A percentile compares a stretch with the other conserved stretches of the same genome.
Conservation (phyloP, 768 basidiomycete genomes). For the Auriscalpium orientale region DNA sequence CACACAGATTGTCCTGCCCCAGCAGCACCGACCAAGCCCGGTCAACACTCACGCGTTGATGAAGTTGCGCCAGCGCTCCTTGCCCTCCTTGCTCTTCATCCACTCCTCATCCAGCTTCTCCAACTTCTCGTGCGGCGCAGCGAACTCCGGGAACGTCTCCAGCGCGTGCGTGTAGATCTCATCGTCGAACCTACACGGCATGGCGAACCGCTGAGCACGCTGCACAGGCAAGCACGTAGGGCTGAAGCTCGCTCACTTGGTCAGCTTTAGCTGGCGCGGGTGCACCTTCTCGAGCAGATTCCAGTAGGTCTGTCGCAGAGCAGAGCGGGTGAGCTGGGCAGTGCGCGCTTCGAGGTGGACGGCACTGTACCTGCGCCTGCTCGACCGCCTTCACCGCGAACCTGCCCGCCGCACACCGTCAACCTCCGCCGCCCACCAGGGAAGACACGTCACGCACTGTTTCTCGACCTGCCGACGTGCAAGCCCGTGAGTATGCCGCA, state of each 20-base stretch:
- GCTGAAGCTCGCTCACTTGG: constrained; percentile 47
- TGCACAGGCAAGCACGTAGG: neutral
- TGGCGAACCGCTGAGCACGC: neutral
- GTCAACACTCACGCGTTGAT: constrained; percentile 52
- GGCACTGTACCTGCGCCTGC: constrained; percentile 75
- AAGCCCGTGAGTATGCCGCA: no score
- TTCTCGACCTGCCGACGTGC: constrained; percentile 72
- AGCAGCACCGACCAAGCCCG: no score
- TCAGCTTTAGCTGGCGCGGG: constrained; percentile 71
- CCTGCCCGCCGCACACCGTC: constrained; percentile 27
- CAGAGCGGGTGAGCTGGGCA: constrained; percentile 2
- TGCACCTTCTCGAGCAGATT: constrained; percentile 78
- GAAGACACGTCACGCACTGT: constrained; percentile 53
- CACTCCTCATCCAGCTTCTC: constrained; percentile 75
- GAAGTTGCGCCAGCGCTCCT: constrained; percentile 87
- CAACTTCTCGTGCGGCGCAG: constrained; percentile 33
- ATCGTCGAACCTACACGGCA: constrained; percentile 59
- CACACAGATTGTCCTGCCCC: no score
- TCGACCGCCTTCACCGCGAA: constrained; percentile 95
- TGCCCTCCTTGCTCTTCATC: constrained; percentile 85
- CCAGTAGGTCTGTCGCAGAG: constrained; percentile 74
- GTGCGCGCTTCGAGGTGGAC: constrained; percentile 1
- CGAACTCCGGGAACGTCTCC: constrained; percentile 73
- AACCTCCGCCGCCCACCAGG: neutral
- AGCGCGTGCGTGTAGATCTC: constrained; percentile 80